Base-by-base conservation (phyloP, 106 monocot genomes). In the Ottelia alismoides region DNA sequence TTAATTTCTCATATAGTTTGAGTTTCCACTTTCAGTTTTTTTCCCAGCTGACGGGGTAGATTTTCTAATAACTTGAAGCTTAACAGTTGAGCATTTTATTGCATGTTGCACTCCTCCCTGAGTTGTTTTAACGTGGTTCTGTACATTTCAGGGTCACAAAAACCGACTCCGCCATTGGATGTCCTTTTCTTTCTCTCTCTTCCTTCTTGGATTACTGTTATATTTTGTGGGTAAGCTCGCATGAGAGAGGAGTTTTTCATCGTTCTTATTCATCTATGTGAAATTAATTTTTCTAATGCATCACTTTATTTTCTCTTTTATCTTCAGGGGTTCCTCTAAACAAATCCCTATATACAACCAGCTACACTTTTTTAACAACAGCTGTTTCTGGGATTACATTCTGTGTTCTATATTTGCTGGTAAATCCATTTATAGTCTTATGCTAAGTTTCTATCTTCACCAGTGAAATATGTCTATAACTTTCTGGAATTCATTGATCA, bases 131-230 rank as follows among this genome's bases (percentile, higher is more conserved):
- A n/a, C n/a, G n/a, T n/a, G n/a, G n/a, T n/a, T n/a, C n/a, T n/a
- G n/a, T n/a, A n/a, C 61, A 2, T 68, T 63, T 27, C 75, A 87
- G 87, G 82, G 65, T 50, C 82, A 87, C 43, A 82, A 60, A 65
- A 74, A 70, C 48, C 77, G 87, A 1, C 53, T 87, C 31, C 45
- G 47, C 11, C 51, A 51, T 22, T 81, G 81, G 87, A 31, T 74
- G 21, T 44, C 50, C 12, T 60, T 75, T 70, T 87, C 82, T 35
- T 31, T 78, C 45, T 69, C 58, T 49, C 50, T 72, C 22, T 70
- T 78, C 31, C 45, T 66, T 16, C 52, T 82, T 69, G 87, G 82
- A 9, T 51, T 75, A 46, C 45, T 78, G 53, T 63, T 82, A 47
- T 26, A 44, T 12, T 72, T 78, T 63, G 46, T 63, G 49, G 87